A percentile compares a stretch with the other conserved stretches of the same genome.
Conservation (phyloP, 805 yeast genomes). For the Monosporozyma aerobia region DNA sequence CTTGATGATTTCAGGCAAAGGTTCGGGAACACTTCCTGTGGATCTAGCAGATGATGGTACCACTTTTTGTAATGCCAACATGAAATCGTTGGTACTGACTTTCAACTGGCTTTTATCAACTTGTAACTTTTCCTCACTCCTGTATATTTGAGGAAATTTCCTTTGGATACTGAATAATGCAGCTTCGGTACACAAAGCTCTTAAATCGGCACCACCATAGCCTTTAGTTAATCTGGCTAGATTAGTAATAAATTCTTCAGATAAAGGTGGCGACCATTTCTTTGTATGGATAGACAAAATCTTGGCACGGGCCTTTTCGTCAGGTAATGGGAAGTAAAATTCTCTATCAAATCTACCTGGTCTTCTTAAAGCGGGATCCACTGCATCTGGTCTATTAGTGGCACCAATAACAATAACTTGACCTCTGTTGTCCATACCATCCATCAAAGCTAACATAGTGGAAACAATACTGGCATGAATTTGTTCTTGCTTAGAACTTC, state of each 20-base stretch:
- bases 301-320: conserved; percentile 62
- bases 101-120: conserved; percentile 64
- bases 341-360: conserved; percentile 98
- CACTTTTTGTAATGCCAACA: conserved; percentile 74
- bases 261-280: conserved; percentile 75
- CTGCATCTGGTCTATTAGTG: conserved; percentile 93
- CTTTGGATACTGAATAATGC: conserved; percentile 88
- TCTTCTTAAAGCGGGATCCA: conserved; percentile 94
- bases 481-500: conserved; percentile 96
- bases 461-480: conserved; percentile 97
- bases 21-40: conserved; percentile 60
- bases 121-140: conserved; percentile 57
- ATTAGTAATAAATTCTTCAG: conserved; percentile 46
- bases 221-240: conserved; percentile 84
- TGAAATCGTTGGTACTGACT: conserved; percentile 76
- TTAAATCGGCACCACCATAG: conserved; percentile 93
- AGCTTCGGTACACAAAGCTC: conserved; percentile 93
- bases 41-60: conserved; percentile 91
- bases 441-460: conserved; percentile 91
- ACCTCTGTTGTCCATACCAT: conserved; percentile 98
- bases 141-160: conserved; percentile 86
- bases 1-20: conserved; percentile 63
- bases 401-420: conserved; percentile 98
- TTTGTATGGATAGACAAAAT: conserved; percentile 80
- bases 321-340: conserved; percentile 92